phyloP scores from a whole-genome alignment of 208 protist genomes.

The Phytomonas francai region DNA sequence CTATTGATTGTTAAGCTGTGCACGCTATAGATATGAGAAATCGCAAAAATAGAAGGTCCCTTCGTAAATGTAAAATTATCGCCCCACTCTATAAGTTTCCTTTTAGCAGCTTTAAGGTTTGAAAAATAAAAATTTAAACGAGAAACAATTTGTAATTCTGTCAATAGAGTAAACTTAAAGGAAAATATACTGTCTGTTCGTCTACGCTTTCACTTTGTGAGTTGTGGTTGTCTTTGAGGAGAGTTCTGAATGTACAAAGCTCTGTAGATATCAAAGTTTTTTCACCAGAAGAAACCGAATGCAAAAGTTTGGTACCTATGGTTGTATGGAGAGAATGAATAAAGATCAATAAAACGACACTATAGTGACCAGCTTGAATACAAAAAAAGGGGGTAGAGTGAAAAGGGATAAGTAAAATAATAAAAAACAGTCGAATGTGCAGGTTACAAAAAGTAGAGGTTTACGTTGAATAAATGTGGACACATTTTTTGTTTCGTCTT shows the following conservation, averaged over 20 bases:
- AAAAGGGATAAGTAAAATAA: not conserved
- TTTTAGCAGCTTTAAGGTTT: not conserved
- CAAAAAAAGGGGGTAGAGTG: not conserved
- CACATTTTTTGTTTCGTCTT: not conserved
- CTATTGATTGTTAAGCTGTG: not conserved
- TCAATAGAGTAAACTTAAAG: conserved; percentile 1
- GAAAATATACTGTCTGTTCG: not conserved
- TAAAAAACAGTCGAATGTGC: not conserved
- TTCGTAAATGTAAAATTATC: conserved; percentile 1
- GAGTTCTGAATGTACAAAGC: not conserved
- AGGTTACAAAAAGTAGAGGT: not conserved
- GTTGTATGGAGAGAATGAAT: not conserved
- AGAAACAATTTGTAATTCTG: conserved; percentile 7
- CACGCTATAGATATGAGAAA: not conserved
- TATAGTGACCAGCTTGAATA: not conserved
- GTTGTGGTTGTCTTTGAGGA: not conserved
- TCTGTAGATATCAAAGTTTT: not conserved
- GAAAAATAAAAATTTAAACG: conserved; percentile 6
- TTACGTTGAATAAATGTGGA: not conserved
- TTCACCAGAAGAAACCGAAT: not conserved
- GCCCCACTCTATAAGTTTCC: not conserved
- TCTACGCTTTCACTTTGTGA: conserved; percentile 1
- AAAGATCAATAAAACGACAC: not conserved
- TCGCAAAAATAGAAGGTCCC: not conserved
- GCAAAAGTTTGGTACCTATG: not conserved